These are phyloP conservation scores for Tuber calosporum DNA, from an alignment of 495 filamentous ascomycete species.

Conservation along the genomic window DNA sequence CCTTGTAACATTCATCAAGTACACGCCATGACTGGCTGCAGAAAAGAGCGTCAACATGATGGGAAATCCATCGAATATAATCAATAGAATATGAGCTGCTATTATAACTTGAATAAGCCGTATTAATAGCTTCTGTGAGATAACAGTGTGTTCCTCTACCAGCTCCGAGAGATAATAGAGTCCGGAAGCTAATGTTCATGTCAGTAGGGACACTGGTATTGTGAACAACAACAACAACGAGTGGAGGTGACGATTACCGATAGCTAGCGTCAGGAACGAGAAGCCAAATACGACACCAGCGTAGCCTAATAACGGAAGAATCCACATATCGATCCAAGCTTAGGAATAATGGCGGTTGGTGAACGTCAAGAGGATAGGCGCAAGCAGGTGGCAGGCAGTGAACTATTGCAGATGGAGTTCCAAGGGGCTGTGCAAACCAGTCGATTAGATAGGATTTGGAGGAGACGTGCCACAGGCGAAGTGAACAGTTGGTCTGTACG, in stretches of 20 bases:
- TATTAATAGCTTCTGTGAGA: conserved; percentile 75
- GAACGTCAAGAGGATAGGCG: neutral
- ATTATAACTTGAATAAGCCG: conserved; percentile 82
- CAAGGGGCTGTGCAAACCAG: neutral
- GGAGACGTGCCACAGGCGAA: neutral
- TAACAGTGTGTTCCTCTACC: conserved; percentile 93
- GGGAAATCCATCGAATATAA: conserved; percentile 77
- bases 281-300: conserved; percentile 82
- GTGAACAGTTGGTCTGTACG: neutral
- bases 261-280: conserved; percentile 83
- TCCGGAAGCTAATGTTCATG: conserved; percentile 63
- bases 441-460: neutral
- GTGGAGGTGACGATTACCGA: conserved; percentile 54
- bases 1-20: conserved; percentile 62
- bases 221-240: neutral
- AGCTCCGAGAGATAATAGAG: conserved; percentile 97
- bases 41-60: conserved; percentile 63
- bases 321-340: conserved; percentile 62
- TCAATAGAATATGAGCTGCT: conserved; percentile 62
- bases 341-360: conserved; percentile 21
- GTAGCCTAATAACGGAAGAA: conserved; percentile 83
- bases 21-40: conserved; percentile 75
- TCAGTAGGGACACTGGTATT: conserved; percentile 7
- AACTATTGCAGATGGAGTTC: neutral
- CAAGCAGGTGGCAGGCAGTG: neutral